Evolutionary conservation across 106 monocot species (phyloP), one percentile per base, ranked within the genome.

Genomic region (Hemerocallis citrina): DNA sequence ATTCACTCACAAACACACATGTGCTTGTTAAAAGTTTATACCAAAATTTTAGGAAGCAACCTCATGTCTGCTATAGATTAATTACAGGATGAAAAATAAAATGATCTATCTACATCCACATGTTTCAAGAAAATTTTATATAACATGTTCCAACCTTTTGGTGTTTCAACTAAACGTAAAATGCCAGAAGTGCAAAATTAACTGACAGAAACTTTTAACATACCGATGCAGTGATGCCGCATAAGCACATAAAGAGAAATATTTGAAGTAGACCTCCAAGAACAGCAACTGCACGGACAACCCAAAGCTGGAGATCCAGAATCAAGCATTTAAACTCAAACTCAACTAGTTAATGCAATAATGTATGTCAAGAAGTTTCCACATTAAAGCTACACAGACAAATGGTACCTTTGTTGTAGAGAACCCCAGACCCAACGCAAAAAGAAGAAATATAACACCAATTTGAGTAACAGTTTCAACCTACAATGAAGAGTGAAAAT

Each of bases 221-320:
- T 67, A 96, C 95, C 66, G 81, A 90, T 13, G 90, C 86, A 66
- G 70, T 77, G 58, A 84, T 65, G 29, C 95, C 95, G 77, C 86
- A 86, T 71, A 96, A 72, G 71, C 80, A 96, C 84, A 96, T 96
- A 64, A 96, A 96, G 33, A 96, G 62, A 55, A 83, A 75, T 63
- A 96, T 90, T 69, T 96, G 95, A n/a, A 96, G 79, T 17, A 96
- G 60, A 12, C 95, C 95, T 31, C 95, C 95, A 34, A 96, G 67
- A 74, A 96, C 81, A 81, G 95, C 95, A 78, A 96, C 90, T 30
- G 95, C 90, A 34, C 90, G 85, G 59, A 96, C 95, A 57, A 96
- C 81, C 31, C 83, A 86, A 47, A 96, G 77, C 95, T 96, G 81
- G 39, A 57, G 46, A 75, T 22, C 19, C 60, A 62, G 31, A 5